Evolutionary conservation across 169 alveolate species (phyloP).

Genomic region (Plasmodium knowlesi): DNA sequence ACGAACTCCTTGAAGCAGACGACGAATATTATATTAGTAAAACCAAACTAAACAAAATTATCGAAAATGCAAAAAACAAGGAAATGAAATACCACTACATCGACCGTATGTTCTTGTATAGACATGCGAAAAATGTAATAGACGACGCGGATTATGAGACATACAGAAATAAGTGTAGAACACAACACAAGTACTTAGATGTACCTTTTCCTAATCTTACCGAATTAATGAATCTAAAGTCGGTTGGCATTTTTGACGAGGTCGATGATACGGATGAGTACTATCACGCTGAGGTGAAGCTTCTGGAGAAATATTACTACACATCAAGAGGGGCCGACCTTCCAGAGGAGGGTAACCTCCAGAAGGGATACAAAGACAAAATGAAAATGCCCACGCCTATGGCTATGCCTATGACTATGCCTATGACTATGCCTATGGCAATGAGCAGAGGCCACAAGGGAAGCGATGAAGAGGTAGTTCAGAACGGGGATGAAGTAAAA

Average conservation of each 20-base stretch:
- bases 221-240: slow-evolving; percentile 44
- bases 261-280: slow-evolving; percentile 59
- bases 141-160: slow-evolving; percentile 58
- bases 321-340: background rate
- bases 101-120: slow-evolving; percentile 54
- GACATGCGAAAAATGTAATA: slow-evolving; percentile 71
- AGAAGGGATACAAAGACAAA: background rate
- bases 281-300: slow-evolving; percentile 61
- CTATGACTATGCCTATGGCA: background rate
- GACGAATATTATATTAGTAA: slow-evolving; percentile 49
- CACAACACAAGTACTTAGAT: slow-evolving; percentile 37
- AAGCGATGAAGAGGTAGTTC: background rate
- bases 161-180: slow-evolving; percentile 36
- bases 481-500: background rate
- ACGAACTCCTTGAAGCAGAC: slow-evolving; percentile 31
- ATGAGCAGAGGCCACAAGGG: background rate
- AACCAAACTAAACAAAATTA: slow-evolving; percentile 40
- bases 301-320: slow-evolving; percentile 26
- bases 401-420: background rate
- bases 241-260: slow-evolving; percentile 46
- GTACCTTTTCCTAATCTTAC: slow-evolving; percentile 55
- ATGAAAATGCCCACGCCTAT: background rate
- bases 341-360: background rate
- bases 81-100: slow-evolving; percentile 69
- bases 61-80: slow-evolving; percentile 65